Evolutionary conservation across 2,329 filamentous ascomycete species (phyloP), one percentile per base, ranked within the genome.

Genomic region (Phaeophleospora eucalypticola): DNA sequence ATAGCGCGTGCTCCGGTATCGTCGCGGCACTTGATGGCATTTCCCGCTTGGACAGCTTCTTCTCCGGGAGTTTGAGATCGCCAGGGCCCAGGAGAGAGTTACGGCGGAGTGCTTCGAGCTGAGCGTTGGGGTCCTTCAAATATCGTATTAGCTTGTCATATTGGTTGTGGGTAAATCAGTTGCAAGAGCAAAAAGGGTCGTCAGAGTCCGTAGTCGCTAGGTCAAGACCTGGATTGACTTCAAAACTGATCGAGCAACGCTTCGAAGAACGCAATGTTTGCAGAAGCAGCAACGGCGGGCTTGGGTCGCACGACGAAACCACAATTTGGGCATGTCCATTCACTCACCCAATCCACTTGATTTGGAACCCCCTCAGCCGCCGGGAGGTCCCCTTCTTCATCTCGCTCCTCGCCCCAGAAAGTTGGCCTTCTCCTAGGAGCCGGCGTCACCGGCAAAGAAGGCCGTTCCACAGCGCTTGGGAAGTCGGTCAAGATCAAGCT

Each of bases 291-390:
- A 20, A 32, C 20, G 27, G 37, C 15, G 15, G n/a, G 36, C 14
- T 40, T 40, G 17, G 43, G 29, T 29, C 19, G 52, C 52, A 40
- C 24, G 34, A 46, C 24, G 63, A 74, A 66, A 52, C 54, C 58
- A 56, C 55, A 64, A 52, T 56, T 57, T 70, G 77, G 77, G 88
- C 88, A 85, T 37, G 14, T 35, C n/a, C n/a, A n/a, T n/a, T n/a
- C n/a, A n/a, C n/a, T n/a, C 89, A 95, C 89, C 91, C 91, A 96
- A 69, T 95, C 88, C 65, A 81, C 79, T 77, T 95, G 90, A 67
- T 81, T 77, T 52, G 90, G 89, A 54, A 95, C 89, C 42, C 89
- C 90, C 65, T 87, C 81, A 41, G 90, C 89, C 55, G 75, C 74
- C 52, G 88, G 88, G 57, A 95, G 74, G 61, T 77, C 74, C 53